phyloP scores from a whole-genome alignment of 2,329 filamentous ascomycete genomes.

The Rhynchosporium secalis region DNA sequence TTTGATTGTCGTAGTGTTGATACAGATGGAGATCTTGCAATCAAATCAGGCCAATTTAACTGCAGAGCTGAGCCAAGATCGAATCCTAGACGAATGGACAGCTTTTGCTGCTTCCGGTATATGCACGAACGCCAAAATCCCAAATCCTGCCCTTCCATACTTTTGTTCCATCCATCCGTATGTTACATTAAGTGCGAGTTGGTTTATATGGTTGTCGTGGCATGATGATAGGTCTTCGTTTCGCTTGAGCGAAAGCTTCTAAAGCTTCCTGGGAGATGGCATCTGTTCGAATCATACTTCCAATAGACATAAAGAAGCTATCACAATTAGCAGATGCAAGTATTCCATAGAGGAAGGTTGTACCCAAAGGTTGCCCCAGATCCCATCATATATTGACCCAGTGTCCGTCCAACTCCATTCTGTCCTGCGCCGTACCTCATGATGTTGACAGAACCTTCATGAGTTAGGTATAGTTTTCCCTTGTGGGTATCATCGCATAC shows the following conservation, averaged over 20 bases:
- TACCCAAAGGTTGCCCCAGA: constrained; percentile 97
- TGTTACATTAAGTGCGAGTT: constrained; percentile 18
- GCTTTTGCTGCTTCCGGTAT: constrained; percentile 4
- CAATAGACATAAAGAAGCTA: constrained; percentile 98
- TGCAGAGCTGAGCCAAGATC: constrained; percentile 8
- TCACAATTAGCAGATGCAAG: background rate
- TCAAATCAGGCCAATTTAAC: background rate
- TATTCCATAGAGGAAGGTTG: constrained; percentile 32
- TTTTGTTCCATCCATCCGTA: constrained; percentile 5
- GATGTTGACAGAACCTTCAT: constrained; percentile 84
- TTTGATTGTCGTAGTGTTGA: constrained; percentile 16
- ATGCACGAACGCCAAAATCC: constrained; percentile 26
- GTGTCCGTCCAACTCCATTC: constrained; percentile 88
- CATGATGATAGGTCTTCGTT: constrained; percentile 72
- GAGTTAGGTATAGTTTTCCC: background rate
- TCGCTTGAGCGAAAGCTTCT: constrained; percentile 74
- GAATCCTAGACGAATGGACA: background rate
- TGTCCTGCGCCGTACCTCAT: constrained; percentile 91
- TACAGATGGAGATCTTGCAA: constrained; percentile 4
- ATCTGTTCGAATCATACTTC: constrained; percentile 92
- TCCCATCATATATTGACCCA: constrained; percentile 95
- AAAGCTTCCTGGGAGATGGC: constrained; percentile 69
- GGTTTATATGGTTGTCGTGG: constrained; percentile 32
- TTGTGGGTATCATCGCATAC: constrained; percentile 49
- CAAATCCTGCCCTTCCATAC: constrained; percentile 8